Conservation (phyloP, 306 rosid species). For the Erythrophleum fordii region DNA sequence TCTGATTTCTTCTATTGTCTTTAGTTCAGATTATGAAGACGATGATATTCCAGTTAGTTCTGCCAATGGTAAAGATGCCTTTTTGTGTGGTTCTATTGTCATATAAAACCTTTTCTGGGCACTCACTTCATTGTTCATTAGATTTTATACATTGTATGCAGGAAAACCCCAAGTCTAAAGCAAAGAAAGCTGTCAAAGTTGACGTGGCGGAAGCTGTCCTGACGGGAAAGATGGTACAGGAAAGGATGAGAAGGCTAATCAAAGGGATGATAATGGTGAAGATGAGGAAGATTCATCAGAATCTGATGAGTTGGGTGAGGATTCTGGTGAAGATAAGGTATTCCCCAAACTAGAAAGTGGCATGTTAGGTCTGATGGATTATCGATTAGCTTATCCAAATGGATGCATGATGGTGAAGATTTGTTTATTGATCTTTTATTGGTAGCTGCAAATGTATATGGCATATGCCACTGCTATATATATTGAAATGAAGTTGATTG, state of each 20-base stretch:
- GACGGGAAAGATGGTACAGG: slow-evolving; percentile 47
- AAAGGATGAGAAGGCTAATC: slow-evolving; percentile 42
- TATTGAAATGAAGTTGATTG: slow-evolving; percentile 17
- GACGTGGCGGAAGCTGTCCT: slow-evolving; percentile 33
- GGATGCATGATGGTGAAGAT: slow-evolving; percentile 8
- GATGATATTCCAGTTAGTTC: slow-evolving; percentile 39
- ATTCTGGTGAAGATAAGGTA: slow-evolving; percentile 48
- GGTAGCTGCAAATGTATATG: neutral
- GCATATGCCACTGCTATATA: slow-evolving; percentile 7
- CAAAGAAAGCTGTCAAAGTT: slow-evolving; percentile 34
- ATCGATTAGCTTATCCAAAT: neutral
- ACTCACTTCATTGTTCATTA: neutral
- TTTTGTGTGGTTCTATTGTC: slow-evolving; percentile 15
- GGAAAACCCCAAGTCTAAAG: slow-evolving; percentile 40
- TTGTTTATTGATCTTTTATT: slow-evolving; percentile 13
- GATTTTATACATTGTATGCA: slow-evolving; percentile 14
- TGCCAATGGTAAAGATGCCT: slow-evolving; percentile 43
- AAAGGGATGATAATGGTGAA: slow-evolving; percentile 27
- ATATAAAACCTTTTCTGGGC: neutral
- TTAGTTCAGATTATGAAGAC: slow-evolving; percentile 40
- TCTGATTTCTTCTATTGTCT: slow-evolving; percentile 7
- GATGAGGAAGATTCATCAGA: slow-evolving; percentile 41
- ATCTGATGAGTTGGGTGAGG: slow-evolving; percentile 39
- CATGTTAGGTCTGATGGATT: slow-evolving; percentile 15
- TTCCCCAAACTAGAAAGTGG: slow-evolving; percentile 21